Conservation (phyloP, 2,329 filamentous ascomycete genomes). For the Colletotrichum graminicola region DNA sequence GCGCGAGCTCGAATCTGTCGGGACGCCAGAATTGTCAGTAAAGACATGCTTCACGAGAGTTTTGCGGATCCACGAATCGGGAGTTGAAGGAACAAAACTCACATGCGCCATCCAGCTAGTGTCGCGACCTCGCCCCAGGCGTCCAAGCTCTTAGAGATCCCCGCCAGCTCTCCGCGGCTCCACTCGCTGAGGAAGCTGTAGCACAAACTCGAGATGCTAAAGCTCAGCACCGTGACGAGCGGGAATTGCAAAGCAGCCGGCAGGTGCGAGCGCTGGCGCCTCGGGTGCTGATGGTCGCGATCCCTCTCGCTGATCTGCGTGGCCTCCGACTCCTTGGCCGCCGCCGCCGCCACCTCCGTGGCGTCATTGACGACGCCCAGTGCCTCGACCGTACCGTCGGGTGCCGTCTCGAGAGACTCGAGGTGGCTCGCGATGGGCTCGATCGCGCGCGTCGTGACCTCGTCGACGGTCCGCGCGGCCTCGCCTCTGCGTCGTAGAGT, state of each 20-base stretch:
- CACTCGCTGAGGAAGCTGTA: constrained; percentile 72
- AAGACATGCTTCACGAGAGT: background rate
- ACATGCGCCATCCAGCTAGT: constrained; percentile 68
- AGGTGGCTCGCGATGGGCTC: constrained; percentile 42
- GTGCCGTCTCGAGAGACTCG: constrained; percentile 36
- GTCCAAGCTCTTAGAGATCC: constrained; percentile 73
- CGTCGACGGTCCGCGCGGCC: constrained; percentile 28
- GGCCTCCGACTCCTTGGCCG: constrained; percentile 19
- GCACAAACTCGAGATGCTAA: constrained; percentile 73
- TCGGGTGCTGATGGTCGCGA: constrained; percentile 32
- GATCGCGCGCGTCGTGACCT: constrained; percentile 36
- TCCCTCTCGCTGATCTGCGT: constrained; percentile 33
- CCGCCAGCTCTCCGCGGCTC: constrained; percentile 74
- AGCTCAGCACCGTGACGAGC: constrained; percentile 64
- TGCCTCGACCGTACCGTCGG: constrained; percentile 38
- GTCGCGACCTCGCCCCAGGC: constrained; percentile 71
- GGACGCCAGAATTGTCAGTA: constrained; percentile 64
- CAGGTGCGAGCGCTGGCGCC: constrained; percentile 51
- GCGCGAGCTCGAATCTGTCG: constrained; percentile 77
- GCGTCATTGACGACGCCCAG: constrained; percentile 42
- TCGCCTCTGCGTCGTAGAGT: constrained; percentile 40
- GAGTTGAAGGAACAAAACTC: constrained; percentile 52
- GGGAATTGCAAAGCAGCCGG: constrained; percentile 64
- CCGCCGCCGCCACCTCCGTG: constrained; percentile 24
- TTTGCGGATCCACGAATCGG: background rate